A percentile compares a stretch with the other conserved stretches of the same genome.
These are phyloP conservation scores for Salicornia ramosissima DNA, from an alignment of 148 eudicot species.

Conservation along the genomic window DNA sequence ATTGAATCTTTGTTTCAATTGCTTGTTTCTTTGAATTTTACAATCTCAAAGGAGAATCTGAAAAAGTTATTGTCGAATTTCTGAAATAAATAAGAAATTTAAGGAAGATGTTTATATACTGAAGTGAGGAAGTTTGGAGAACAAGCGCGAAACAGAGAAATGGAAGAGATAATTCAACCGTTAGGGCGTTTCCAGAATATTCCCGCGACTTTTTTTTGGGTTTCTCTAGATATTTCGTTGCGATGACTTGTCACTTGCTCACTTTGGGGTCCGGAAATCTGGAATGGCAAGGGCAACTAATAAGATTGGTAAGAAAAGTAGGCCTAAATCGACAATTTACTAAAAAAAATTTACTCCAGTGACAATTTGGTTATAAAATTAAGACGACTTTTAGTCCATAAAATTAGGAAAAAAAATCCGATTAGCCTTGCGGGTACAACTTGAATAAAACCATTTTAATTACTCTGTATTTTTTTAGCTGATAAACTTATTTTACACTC, in stretches of 20 bases:
- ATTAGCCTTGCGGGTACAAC: too few relatives aligned
- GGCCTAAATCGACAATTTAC: too few relatives aligned
- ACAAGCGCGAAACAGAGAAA: conserved; percentile 19
- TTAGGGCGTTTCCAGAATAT: conserved; percentile 18
- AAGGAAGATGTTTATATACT: neutral
- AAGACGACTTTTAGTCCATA: too few relatives aligned
- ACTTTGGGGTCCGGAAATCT: too few relatives aligned
- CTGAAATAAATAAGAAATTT: neutral
- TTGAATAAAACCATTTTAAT: too few relatives aligned
- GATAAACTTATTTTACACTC: too few relatives aligned
- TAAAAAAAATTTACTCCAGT: too few relatives aligned
- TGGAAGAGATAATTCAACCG: neutral
- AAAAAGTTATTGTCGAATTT: neutral
- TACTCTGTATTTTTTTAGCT: too few relatives aligned
- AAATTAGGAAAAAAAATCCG: too few relatives aligned
- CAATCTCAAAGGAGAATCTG: neutral
- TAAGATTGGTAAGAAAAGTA: too few relatives aligned
- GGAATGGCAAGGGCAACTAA: too few relatives aligned
- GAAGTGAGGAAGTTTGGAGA: neutral
- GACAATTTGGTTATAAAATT: too few relatives aligned
- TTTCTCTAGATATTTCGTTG: conserved; percentile 5
- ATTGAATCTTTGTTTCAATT: neutral
- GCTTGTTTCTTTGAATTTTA: conserved; percentile 8
- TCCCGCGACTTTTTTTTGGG: conserved; percentile 15
- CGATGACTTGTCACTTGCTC: neutral